These are phyloP conservation scores for Phytopythium oedochilum DNA, from an alignment of 352 stramenopile species.

Conservation along the genomic window DNA sequence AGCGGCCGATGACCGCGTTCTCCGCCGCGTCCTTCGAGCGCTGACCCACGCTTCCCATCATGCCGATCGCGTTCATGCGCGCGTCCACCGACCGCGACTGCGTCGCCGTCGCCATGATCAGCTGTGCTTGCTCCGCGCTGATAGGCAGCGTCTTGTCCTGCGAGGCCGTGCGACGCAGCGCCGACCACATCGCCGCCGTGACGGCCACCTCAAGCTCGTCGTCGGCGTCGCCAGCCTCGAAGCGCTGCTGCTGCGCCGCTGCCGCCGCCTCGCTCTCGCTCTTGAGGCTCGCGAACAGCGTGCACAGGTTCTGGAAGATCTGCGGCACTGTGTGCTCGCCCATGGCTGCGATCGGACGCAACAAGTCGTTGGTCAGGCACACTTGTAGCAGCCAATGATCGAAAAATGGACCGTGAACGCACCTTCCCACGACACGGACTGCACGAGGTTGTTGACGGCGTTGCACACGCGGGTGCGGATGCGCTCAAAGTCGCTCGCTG, in stretches of 20 bases:
- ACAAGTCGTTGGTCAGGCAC: not conserved
- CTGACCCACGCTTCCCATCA: constrained; percentile 76
- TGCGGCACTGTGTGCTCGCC: constrained; percentile 54
- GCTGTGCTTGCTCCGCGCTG: constrained; percentile 48
- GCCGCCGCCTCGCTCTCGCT: constrained; percentile 21
- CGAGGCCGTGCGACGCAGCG: constrained; percentile 50
- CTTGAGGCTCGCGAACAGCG: constrained; percentile 65
- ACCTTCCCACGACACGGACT: constrained; percentile 50
- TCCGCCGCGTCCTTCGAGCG: constrained; percentile 51
- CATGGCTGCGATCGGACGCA: constrained; percentile 14
- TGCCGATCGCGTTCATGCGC: constrained; percentile 68
- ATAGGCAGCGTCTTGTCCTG: constrained; percentile 54
- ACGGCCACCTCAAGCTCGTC: constrained; percentile 67
- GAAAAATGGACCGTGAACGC: not conserved
- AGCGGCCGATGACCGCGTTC: constrained; percentile 71
- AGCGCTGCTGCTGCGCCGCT: constrained; percentile 12
- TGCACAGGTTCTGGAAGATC: constrained; percentile 76
- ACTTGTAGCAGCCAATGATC: not conserved
- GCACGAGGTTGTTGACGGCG: constrained; percentile 78
- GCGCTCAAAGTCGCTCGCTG: constrained; percentile 65
- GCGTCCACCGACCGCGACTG: constrained; percentile 62
- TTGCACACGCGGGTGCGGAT: constrained; percentile 83
- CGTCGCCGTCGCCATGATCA: constrained; percentile 63
- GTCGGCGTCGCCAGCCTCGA: constrained; percentile 30
- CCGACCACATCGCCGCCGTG: constrained; percentile 69